phyloP scores from a whole-genome alignment of 148 eudicot species.

The Persicaria maculosa region DNA sequence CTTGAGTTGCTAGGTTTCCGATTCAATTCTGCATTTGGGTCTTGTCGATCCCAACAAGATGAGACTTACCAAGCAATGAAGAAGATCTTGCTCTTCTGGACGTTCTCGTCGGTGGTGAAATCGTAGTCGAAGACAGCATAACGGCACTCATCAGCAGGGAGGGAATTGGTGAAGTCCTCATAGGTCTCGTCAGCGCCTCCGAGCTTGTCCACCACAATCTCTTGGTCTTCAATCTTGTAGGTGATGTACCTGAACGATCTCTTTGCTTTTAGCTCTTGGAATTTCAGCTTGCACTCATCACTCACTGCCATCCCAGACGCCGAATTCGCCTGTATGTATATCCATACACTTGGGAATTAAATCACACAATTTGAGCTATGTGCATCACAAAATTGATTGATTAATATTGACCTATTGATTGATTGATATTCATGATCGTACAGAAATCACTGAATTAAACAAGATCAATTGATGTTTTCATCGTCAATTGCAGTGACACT shows the following conservation, averaged over 20 bases:
- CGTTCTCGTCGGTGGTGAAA: slow-evolving; percentile 31
- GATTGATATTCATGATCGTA: neutral
- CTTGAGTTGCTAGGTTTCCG: no score
- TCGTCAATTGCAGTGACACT: no score
- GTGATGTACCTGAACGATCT: slow-evolving; percentile 27
- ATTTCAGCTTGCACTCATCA: slow-evolving; percentile 39
- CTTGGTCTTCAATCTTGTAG: slow-evolving; percentile 31
- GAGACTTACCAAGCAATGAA: slow-evolving; percentile 49
- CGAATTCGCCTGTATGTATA: slow-evolving; percentile 25
- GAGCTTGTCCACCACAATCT: slow-evolving; percentile 31
- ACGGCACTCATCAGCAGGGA: slow-evolving; percentile 38
- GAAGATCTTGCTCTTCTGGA: slow-evolving; percentile 44
- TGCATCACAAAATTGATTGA: no score
- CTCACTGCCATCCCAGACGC: slow-evolving; percentile 38
- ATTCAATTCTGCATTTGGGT: no score
- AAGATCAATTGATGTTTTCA: neutral
- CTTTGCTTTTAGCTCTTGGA: slow-evolving; percentile 34
- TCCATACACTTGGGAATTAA: neutral
- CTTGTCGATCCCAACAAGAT: no score
- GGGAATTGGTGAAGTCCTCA: slow-evolving; percentile 31
- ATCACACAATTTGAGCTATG: neutral
- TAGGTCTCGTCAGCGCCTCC: slow-evolving; percentile 35
- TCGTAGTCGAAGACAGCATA: slow-evolving; percentile 42
- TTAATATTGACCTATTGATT: no score
- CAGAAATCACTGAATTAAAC: neutral